Base-by-base conservation (phyloP, 2,329 filamentous ascomycete genomes). In the Anisogramma anomala region DNA sequence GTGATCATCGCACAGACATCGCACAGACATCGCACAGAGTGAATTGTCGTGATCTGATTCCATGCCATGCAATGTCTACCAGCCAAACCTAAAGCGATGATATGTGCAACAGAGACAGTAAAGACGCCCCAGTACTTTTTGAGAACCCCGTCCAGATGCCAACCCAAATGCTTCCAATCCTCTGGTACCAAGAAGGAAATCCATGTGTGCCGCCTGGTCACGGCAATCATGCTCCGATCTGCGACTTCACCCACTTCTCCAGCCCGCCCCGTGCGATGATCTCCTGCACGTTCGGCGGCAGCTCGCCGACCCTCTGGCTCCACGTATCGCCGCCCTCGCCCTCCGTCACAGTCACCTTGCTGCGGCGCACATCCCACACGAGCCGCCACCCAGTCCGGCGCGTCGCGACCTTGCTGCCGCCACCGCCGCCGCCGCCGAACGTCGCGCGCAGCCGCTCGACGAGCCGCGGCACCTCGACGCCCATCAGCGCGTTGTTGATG, bases 231-330 rank as follows among this genome's bases (percentile, higher is more conserved):
- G 46, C 49, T 31, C 47, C 59, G 53, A 87, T 82, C 58, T 83
- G 69, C 42, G 71, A 68, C 69, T 82, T 82, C 8, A 91, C 82
- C 86, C 85, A 93, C 48, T 78, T 80, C 67, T 88, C 84, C 46
- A 93, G 56, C 0, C 86, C 86, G 2, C 84, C 84, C 36, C 71
- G 61, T 0, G 83, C 81, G 53, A 89, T 84, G 42, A 89, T 87
- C 54, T 84, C 83, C 59, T 94, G 87, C 41, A 94, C 82, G 55
- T 89, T 94, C 0, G 82, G 77, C 11, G 85, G 83, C 48, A 94
- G 58, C 65, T 91, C 82, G 6, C 84, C 84, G 1, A 94, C 85
- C 62, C 82, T 84, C 56, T 91, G 74, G 37, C 68, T 80, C 86
- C 85, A 94, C 27, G 63, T 73, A 42, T 68, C 57, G 1, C 82